These are phyloP conservation scores for Paraphaeosphaeria sporulosa DNA, from an alignment of 2,329 filamentous ascomycete genomes.

Conservation along the genomic window DNA sequence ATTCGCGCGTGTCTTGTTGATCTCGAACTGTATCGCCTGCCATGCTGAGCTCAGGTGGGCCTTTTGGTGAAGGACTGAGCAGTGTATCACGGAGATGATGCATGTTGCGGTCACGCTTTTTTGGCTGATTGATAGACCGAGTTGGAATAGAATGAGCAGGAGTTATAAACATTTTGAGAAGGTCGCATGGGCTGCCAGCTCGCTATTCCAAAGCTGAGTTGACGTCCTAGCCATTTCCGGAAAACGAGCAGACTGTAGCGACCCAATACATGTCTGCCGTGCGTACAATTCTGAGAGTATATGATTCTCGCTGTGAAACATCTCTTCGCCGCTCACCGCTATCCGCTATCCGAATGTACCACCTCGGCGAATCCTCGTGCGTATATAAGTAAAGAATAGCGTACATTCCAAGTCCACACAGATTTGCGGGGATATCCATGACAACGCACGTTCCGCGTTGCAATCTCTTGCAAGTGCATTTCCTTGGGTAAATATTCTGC, in stretches of 20 bases:
- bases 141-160: no score
- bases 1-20: conserved; percentile 13
- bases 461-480: no score
- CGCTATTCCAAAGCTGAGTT: not conserved
- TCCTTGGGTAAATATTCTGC: no score
- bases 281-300: not conserved
- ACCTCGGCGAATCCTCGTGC: not conserved
- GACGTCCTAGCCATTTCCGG: not conserved
- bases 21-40: conserved; percentile 4
- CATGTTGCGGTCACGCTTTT: not conserved
- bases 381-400: not conserved
- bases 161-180: not conserved
- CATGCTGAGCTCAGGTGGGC: conserved; percentile 1
- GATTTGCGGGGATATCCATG: not conserved
- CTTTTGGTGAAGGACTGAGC: not conserved
- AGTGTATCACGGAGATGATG: not conserved
- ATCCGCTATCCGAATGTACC: not conserved
- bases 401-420: not conserved
- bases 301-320: not conserved
- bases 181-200: not conserved
- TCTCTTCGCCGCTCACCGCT: not conserved
- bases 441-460: not conserved
- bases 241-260: not conserved
- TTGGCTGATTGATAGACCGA: not conserved
- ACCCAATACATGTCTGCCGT: not conserved